Evolutionary conservation across 2,329 filamentous ascomycete genomes (phyloP), one percentile per base, ranked within the genome.

Genomic region (Orbilia javanica): DNA sequence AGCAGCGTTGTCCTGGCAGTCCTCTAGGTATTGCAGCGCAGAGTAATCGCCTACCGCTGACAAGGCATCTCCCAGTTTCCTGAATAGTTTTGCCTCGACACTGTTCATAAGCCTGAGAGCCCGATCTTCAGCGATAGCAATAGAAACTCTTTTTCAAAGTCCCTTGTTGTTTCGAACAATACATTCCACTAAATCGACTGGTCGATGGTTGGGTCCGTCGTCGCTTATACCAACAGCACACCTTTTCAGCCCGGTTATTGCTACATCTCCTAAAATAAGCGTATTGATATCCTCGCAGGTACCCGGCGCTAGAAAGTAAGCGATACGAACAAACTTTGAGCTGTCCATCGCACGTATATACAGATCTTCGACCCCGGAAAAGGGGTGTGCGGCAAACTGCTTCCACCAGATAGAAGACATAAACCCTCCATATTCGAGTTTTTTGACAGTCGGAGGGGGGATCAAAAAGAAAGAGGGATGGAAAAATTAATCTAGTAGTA

Each of bases 401-500:
- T 27, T 48, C 66, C 66, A 69, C 66, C 66, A 69, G 7, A 13
- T 11, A 5, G 3, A 10, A 1, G 66, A 69, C 8, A 62, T 10
- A 22, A 8, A 3, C 4, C 66, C 50, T 1, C 52, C 42, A 18
- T 60, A 46, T 25, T 60, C 13, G 0, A 69, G 52, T n/a, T n/a
- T 60, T 29, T 39, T 60, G 18, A 69, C 66, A 0, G 34, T 36
- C 25, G n/a, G 18, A 2, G 66, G 66, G 4, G 66, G 66, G 6
- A 18, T 36, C 18, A 69, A n/a, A 36, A 69, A 69, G 39, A 69
- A 69, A 15, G 66, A 69, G 25, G 66, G 66, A 15, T 69, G 66
- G 20, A 69, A 48, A 50, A 62, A 18, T 20, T 39, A 50, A 2
- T 50, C 22, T 3, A 11, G 8, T 7, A 69, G n/a, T 11, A 27